Percentiles rank a stretch among this genome's conserved stretches.
phyloP scores from a whole-genome alignment of 208 protist genomes.

The Zelonia costaricensis region DNA sequence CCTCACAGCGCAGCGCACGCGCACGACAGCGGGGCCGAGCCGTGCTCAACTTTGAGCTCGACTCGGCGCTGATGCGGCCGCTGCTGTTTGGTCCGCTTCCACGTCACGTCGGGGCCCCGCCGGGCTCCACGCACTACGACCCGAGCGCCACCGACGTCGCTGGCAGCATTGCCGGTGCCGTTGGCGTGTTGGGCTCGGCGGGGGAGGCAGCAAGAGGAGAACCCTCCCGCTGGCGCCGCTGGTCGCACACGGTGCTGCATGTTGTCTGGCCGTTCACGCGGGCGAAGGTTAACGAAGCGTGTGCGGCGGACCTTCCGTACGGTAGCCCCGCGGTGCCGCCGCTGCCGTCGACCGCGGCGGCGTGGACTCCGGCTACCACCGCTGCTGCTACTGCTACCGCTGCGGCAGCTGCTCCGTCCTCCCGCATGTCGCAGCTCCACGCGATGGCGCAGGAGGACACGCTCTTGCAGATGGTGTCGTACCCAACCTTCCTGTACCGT shows the following conservation, averaged over 20 bases:
- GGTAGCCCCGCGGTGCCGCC: no score
- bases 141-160: not conserved
- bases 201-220: no score
- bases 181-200: not conserved
- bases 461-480: constrained; percentile 21
- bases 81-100: constrained; percentile 31
- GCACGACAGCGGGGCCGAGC: constrained; percentile 2
- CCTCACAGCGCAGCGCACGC: constrained; percentile 5
- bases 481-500: constrained; percentile 43
- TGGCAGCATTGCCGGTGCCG: not conserved
- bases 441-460: constrained; percentile 13
- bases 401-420: not conserved
- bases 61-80: constrained; percentile 24
- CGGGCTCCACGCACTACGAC: constrained; percentile 24
- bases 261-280: no score
- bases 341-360: no score
- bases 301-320: no score
- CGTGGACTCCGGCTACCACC: not conserved
- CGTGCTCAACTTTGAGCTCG: constrained; percentile 18
- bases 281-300: no score
- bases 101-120: constrained; percentile 21
- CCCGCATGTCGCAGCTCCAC: constrained; percentile 2
- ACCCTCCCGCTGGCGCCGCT: no score
- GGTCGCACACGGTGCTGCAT: no score
- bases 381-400: not conserved